Percentiles rank a stretch among this genome's conserved stretches.
These are phyloP conservation scores for Grigorovia transvaalensis DNA, from an alignment of 805 yeast species.

Conservation along the genomic window DNA sequence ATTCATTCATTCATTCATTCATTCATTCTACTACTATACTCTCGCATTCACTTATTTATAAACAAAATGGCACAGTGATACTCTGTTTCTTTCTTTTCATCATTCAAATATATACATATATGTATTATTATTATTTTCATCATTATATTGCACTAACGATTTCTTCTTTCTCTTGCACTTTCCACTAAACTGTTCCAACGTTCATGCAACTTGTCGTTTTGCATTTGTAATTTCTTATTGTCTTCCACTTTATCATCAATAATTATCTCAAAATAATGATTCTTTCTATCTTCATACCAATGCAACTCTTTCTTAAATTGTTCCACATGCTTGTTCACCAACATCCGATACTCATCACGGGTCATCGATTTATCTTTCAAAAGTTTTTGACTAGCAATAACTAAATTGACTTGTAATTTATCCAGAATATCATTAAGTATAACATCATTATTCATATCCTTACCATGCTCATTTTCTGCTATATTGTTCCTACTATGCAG, in stretches of 20 bases:
- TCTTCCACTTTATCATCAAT: slow-evolving; percentile 32
- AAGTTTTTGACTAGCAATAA: slow-evolving; percentile 1
- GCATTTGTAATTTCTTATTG: slow-evolving; percentile 38
- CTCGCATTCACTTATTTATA: no score
- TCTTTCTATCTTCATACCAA: slow-evolving; percentile 29
- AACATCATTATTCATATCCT: slow-evolving; percentile 10
- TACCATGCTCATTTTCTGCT: not conserved
- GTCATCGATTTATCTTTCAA: not conserved
- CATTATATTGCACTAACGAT: slow-evolving; percentile 5
- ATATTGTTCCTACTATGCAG: not conserved
- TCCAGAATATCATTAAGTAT: slow-evolving; percentile 11
- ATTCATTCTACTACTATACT: no score
- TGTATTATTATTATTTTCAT: not conserved
- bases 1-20: no score
- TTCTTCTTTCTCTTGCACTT: slow-evolving; percentile 46
- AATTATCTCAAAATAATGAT: slow-evolving; percentile 28
- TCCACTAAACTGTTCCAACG: slow-evolving; percentile 61
- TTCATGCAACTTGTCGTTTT: slow-evolving; percentile 42
- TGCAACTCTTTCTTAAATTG: slow-evolving; percentile 31
- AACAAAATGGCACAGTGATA: no score
- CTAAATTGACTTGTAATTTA: slow-evolving; percentile 13
- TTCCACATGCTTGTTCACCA: slow-evolving; percentile 8
- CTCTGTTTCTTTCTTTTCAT: no score
- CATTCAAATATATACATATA: no score
- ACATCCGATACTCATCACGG: not conserved